Conservation (phyloP, 768 basidiomycete genomes). For the Auriscalpium orientale region DNA sequence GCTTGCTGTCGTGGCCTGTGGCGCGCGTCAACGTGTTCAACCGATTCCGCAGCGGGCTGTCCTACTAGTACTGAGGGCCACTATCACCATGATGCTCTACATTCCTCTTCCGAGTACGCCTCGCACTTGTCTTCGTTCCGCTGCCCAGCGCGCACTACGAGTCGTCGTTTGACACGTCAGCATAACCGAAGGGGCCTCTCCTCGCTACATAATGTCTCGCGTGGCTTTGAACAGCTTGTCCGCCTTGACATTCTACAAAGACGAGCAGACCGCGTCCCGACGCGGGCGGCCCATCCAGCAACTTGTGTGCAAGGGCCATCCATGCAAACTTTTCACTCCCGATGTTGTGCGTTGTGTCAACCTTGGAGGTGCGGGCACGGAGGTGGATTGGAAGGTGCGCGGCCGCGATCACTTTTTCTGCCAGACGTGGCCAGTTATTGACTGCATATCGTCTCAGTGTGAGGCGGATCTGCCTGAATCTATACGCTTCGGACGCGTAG, state of each 20-base stretch:
- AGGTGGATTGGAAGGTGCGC: slow-evolving; percentile 87
- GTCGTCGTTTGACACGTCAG: too few species aligned
- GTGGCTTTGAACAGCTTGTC: slow-evolving; percentile 65
- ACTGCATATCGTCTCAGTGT: slow-evolving; percentile 43
- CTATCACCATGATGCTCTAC: too few species aligned
- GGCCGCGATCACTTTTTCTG: neutral
- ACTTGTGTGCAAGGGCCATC: slow-evolving; percentile 69
- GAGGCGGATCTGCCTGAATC: slow-evolving; percentile 83
- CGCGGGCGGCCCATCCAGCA: slow-evolving; percentile 69
- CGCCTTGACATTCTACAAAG: slow-evolving; percentile 74
- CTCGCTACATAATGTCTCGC: slow-evolving; percentile 58
- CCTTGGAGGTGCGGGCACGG: slow-evolving; percentile 66
- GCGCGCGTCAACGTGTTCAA: too few species aligned
- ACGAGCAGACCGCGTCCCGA: slow-evolving; percentile 52
- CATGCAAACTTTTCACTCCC: slow-evolving; percentile 72
- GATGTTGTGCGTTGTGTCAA: slow-evolving; percentile 82
- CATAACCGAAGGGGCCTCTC: neutral
- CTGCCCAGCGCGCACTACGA: too few species aligned
- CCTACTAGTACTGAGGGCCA: too few species aligned
- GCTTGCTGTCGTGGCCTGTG: too few species aligned
- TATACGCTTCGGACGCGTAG: slow-evolving; percentile 76
- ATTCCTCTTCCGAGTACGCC: too few species aligned
- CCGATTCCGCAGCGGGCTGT: too few species aligned
- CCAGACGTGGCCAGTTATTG: neutral
- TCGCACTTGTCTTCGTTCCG: too few species aligned